phyloP scores from a whole-genome alignment of 371 early-diverging fungal genomes.

The Lichtheimia ramosa region DNA sequence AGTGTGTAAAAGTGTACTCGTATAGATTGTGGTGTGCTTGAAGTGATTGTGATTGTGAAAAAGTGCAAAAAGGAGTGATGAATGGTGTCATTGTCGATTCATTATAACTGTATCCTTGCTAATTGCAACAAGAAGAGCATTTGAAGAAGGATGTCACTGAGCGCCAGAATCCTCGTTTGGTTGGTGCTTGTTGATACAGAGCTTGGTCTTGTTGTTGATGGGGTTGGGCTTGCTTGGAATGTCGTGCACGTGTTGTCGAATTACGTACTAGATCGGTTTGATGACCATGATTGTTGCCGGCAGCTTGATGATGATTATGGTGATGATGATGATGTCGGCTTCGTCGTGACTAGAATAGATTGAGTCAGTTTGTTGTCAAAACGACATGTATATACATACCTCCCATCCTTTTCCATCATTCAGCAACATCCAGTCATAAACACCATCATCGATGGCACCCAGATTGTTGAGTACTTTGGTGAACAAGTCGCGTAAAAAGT shows the following conservation, averaged over 20 bases:
- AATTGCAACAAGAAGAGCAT: conserved; percentile 1
- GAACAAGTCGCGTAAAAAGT: conserved; percentile 77
- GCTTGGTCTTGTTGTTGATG: background rate
- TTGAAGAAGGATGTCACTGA: background rate
- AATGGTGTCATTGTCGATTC: background rate
- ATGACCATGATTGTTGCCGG: background rate
- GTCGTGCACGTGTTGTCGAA: conserved; percentile 12
- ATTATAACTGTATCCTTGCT: too few relatives aligned
- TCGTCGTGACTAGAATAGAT: background rate
- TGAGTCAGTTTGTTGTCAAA: background rate
- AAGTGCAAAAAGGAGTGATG: background rate
- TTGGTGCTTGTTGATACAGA: background rate
- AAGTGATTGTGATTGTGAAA: too few relatives aligned
- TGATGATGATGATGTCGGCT: background rate
- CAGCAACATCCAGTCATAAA: conserved; percentile 88
- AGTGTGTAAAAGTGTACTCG: too few relatives aligned
- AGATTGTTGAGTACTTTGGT: conserved; percentile 69
- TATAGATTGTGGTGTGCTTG: too few relatives aligned
- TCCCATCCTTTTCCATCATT: conserved; percentile 61
- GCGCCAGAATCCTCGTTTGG: conserved; percentile 4
- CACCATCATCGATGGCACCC: conserved; percentile 78
- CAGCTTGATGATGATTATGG: background rate
- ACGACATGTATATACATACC: background rate
- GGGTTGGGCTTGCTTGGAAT: conserved; percentile 10
- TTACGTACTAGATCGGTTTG: background rate